Conservation (phyloP, 768 basidiomycete genomes). For the Termitomyces eurrhizus region DNA sequence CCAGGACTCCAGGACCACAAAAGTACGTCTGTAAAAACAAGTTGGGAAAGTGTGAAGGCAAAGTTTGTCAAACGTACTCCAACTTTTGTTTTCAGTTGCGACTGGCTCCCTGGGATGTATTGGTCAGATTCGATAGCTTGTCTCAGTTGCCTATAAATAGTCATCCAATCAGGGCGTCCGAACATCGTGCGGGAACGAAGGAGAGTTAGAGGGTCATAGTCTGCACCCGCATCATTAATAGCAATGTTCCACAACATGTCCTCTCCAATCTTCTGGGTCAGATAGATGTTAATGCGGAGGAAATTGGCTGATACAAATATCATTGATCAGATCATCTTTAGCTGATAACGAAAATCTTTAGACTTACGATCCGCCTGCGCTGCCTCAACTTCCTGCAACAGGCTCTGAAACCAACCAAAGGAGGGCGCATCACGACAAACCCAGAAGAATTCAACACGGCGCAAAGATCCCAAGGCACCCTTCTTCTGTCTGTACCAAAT, state of each 20-base stretch:
- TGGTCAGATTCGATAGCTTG: constrained; percentile 78
- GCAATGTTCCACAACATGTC: constrained; percentile 93
- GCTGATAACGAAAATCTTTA: background rate
- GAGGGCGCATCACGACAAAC: constrained; percentile 91
- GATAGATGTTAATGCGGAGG: constrained; percentile 86
- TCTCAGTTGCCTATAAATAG: constrained; percentile 71
- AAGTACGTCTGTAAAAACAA: constrained; percentile 66
- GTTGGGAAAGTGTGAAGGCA: constrained; percentile 7
- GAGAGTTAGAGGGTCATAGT: constrained; percentile 86
- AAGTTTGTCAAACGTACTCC: constrained; percentile 48
- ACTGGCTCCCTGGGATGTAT: constrained; percentile 75
- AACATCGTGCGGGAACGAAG: constrained; percentile 88
- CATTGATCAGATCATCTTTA: constrained; percentile 11
- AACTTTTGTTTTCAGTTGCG: constrained; percentile 80
- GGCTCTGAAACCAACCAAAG: constrained; percentile 95
- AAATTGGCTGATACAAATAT: constrained; percentile 63
- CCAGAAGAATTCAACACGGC: constrained; percentile 95
- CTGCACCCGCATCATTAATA: constrained; percentile 80
- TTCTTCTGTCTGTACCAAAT: constrained; percentile 91
- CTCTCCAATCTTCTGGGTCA: constrained; percentile 81
- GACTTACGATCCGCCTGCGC: constrained; percentile 85
- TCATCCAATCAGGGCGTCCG: constrained; percentile 87
- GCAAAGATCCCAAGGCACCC: constrained; percentile 72
- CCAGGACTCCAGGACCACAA: constrained; percentile 77
- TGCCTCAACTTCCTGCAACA: constrained; percentile 84